Conservation (phyloP, 805 yeast genomes). For the Ogataea trehaloabstinens region DNA sequence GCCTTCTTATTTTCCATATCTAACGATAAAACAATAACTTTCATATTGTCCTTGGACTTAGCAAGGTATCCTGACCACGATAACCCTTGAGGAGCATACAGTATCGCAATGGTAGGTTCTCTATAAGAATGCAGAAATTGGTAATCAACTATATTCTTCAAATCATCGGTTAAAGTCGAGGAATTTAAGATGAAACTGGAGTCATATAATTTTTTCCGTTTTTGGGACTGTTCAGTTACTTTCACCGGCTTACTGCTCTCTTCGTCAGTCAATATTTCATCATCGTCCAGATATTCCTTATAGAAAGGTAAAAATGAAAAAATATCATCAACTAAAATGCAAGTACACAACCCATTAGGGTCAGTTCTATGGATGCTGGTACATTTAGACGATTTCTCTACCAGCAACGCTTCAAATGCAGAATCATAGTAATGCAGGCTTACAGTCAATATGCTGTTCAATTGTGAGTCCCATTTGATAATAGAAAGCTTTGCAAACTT, state of each 20-base stretch:
- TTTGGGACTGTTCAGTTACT: not conserved
- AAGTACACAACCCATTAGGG: conserved; percentile 55
- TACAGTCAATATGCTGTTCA: conserved; percentile 59
- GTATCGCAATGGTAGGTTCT: conserved; percentile 64
- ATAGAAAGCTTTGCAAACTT: conserved; percentile 76
- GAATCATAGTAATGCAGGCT: conserved; percentile 87
- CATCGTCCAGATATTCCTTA: conserved; percentile 41
- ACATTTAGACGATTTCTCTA: conserved; percentile 36
- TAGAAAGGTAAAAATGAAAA: conserved; percentile 71
- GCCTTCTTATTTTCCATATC: conserved; percentile 58
- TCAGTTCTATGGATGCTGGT: conserved; percentile 55
- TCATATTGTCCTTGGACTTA: conserved; percentile 58
- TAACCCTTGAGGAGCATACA: conserved; percentile 31
- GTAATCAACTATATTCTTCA: conserved; percentile 65
- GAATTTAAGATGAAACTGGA: conserved; percentile 62
- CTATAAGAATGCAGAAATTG: conserved; percentile 70
- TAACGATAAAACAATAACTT: conserved; percentile 62
- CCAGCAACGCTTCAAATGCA: conserved; percentile 49
- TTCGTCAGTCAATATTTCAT: conserved; percentile 27
- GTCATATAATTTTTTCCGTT: conserved; percentile 34
- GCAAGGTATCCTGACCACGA: conserved; percentile 81
- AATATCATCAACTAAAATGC: conserved; percentile 61
- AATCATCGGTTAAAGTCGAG: conserved; percentile 50
- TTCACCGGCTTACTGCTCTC: conserved; percentile 11
- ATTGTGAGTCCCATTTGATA: conserved; percentile 61